Percentiles rank a stretch among this genome's conserved stretches.
Evolutionary conservation across 2,329 filamentous ascomycete genomes (phyloP).

Genomic region (Fusarium verticillioides): DNA sequence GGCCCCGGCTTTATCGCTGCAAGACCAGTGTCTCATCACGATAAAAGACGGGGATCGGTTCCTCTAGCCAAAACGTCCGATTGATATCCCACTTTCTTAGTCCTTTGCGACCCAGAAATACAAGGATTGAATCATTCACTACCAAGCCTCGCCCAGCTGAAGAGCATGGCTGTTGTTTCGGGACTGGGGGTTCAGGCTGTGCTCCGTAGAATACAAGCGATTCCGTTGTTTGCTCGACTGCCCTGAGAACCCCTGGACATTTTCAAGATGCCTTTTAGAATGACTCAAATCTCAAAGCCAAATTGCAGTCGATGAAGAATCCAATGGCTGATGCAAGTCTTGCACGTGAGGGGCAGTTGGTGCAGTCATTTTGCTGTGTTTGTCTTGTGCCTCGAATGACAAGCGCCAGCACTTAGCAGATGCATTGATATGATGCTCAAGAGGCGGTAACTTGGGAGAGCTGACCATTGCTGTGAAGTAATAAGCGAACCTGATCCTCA

Average conservation of each 20-base stretch:
- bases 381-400: constrained; percentile 13
- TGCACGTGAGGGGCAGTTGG: constrained; percentile 23
- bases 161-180: constrained; percentile 26
- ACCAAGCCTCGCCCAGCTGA: constrained; percentile 21
- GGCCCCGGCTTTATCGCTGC: constrained; percentile 31
- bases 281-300: not conserved
- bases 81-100: constrained; percentile 9
- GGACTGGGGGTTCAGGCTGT: constrained; percentile 20
- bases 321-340: not conserved
- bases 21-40: constrained; percentile 43
- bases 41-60: constrained; percentile 21
- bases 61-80: constrained; percentile 25
- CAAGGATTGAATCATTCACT: constrained; percentile 13
- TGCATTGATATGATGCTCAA: constrained; percentile 5
- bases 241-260: not conserved
- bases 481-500: constrained; percentile 26
- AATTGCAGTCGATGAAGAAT: not conserved
- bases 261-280: not conserved
- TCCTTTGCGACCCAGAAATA: not conserved
- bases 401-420: not conserved
- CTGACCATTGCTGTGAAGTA: constrained; percentile 4
- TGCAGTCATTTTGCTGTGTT: constrained; percentile 28
- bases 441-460: not conserved
- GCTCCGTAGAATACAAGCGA: constrained; percentile 23
- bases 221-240: constrained; percentile 3